Evolutionary conservation across 2,329 filamentous ascomycete genomes (phyloP), one percentile per base, ranked within the genome.

Genomic region (Myriosclerotinia curreyana): DNA sequence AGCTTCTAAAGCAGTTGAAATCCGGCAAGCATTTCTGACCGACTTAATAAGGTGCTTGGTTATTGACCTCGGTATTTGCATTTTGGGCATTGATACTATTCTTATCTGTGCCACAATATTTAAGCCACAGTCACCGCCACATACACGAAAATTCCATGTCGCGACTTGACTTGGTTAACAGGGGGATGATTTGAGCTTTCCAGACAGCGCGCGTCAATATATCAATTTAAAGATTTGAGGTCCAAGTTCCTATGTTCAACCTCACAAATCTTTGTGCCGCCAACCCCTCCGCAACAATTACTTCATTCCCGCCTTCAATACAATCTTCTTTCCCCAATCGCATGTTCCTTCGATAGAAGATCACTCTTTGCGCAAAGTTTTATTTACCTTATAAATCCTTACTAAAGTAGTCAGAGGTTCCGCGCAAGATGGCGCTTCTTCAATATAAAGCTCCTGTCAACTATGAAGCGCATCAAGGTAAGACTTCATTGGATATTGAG

Each of bases 391-490:
- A n/a, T 60, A 7, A 36, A 36, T 20, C 12, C 31, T 42, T 44
- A 31, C n/a, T 31, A 28, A 31, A 58, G 25, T 42, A 22, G 36
- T 65, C 61, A 70, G 65, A 65, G 67, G 68, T 56, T 66, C 61
- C 65, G 71, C 71, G 72, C 77, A 79, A 71, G 66, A 97, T 97
- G 94, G 89, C 61, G 52, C 89, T 97, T 74, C 85, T 92, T 74
- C 88, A 89, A 69, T 89, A 89, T 77, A 87, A 84, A 75, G 83
- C 87, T 71, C 86, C 89, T 60, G 92, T 96, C 72, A 88, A 96
- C 76, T 99, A 99, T 79, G 85, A 87, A 73, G 86, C 87, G 73
- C 95, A 99, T 77, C 86, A 95, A 78, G 81, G 91, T 92, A 78
- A 71, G 86, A 77, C 11, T n/a, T 55, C 64, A 40, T 52, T n/a